Percentiles rank a stretch among this genome's conserved stretches.
These are phyloP conservation scores for Tilletia walkeri DNA, from an alignment of 1,284 basidiomycete species.

Conservation along the genomic window DNA sequence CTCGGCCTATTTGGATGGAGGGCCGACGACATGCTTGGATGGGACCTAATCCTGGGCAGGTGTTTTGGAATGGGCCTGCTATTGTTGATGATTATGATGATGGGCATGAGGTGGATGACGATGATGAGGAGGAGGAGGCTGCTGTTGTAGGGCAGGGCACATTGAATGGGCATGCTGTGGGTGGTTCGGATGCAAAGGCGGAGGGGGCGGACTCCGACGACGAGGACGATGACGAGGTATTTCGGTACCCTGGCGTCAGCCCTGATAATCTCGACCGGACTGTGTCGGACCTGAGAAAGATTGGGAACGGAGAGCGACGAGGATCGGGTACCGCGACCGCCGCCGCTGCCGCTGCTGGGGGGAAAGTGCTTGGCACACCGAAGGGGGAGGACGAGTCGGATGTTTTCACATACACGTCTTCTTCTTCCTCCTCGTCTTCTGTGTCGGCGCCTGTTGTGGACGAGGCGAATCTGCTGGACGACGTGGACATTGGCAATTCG, in stretches of 20 bases:
- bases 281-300: not conserved
- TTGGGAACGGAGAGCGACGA: too few species aligned
- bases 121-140: not conserved
- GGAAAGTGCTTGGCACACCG: too few species aligned
- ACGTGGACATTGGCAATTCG: too few species aligned
- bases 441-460: too few species aligned
- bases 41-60: not conserved
- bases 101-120: not conserved
- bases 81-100: conserved; percentile 10
- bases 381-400: conserved; percentile 6
- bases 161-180: too few species aligned
- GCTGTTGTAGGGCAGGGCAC: not conserved
- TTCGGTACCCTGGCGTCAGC: not conserved
- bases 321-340: too few species aligned
- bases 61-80: conserved; percentile 7
- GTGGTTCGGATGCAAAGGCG: too few species aligned
- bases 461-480: too few species aligned
- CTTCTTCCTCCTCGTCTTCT: not conserved
- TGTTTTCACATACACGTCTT: not conserved
- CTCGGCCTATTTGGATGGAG: conserved; percentile 13
- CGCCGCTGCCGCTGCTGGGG: too few species aligned
- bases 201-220: not conserved
- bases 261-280: not conserved
- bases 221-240: conserved; percentile 13
- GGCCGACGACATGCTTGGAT: conserved; percentile 16